Conservation (phyloP, 164 flowering plant genomes). For the Umbilicus rupestris region DNA sequence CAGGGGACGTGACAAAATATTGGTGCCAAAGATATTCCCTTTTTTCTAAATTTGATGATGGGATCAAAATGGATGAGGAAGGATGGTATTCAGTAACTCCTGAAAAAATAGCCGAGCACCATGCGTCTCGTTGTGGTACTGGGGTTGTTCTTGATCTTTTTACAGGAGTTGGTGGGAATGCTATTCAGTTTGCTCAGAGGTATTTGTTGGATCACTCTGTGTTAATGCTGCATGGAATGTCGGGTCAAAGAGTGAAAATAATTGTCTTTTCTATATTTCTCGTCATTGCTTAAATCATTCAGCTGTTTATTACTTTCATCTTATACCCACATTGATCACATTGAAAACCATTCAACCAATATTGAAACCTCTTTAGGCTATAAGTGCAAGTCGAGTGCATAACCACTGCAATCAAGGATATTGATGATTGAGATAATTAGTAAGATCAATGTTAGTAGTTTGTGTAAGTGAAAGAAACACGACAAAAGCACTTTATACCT, state of each 20-base stretch:
- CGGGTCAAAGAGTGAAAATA: not conserved
- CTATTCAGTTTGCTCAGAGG: constrained; percentile 83
- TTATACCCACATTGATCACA: not conserved
- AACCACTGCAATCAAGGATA: not conserved
- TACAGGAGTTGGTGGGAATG: constrained; percentile 95
- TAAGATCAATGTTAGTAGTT: too few relatives aligned
- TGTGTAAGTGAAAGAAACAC: not conserved
- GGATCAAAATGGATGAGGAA: constrained; percentile 88
- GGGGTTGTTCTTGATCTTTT: constrained; percentile 65
- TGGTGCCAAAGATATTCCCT: constrained; percentile 74
- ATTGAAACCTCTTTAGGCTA: not conserved
- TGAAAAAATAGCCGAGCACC: constrained; percentile 70
- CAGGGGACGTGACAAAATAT: constrained; percentile 39
- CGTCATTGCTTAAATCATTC: not conserved
- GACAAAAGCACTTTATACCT: not conserved
- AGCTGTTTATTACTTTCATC: not conserved
- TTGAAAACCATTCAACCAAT: not conserved
- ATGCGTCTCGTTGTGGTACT: constrained; percentile 65
- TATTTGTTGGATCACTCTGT: constrained; percentile 13
- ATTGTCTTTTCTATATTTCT: not conserved
- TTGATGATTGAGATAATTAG: not conserved
- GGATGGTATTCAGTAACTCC: constrained; percentile 99
- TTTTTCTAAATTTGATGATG: constrained; percentile 75
- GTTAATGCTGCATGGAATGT: not conserved
- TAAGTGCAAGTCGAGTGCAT: too few relatives aligned